Evolutionary conservation across 768 basidiomycete species (phyloP), one percentile per base, ranked within the genome.

Genomic region (Pulveroboletus sp.): DNA sequence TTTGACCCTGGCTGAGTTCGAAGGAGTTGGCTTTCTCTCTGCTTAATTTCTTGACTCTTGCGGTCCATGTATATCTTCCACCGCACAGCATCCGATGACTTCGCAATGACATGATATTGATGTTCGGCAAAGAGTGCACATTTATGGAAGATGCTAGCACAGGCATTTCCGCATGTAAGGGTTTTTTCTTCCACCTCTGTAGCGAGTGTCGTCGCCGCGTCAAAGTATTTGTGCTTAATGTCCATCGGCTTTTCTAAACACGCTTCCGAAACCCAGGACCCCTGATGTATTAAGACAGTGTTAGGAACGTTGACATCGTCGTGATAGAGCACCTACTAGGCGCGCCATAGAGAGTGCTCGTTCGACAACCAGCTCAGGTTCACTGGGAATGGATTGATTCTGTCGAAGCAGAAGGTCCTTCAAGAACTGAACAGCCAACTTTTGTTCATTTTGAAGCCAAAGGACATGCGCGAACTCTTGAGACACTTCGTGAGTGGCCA

Each of bases 41-140:
- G 69, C 49, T 74, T 70, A n/a, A 94, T 74, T 63, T 95, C 89
- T 51, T 77, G 72, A 21, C 64, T 73, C 67, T 91, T 91, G 43
- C 88, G 81, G 27, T 86, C 83, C 5, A 79, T 72, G 58, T 92
- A 91, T 0, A 83, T 69, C 57, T 82, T 84, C 70, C 82, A 80
- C 38, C 87, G 75, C 11, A 85, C 61, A 0, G 78, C 76, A 54
- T 91, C 90, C 0, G 86, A 79, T 0, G 89, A 86, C 53, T 81
- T 78, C 15, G 76, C 65, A 32, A 88, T 79, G 2, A 80, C 73
- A 52, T 86, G 80, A 61, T 89, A 93, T 60, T 98, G 94, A 11
- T 77, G 75, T 59, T 98, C 93, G 0, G 94, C 89, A 60, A 98
- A 98, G 24, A 78, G 75, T 0, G 95, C 96, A 63, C 82, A 97